These are phyloP conservation scores for Annulohypoxylon stygium DNA, from an alignment of 495 filamentous ascomycete genomes.

Conservation along the genomic window DNA sequence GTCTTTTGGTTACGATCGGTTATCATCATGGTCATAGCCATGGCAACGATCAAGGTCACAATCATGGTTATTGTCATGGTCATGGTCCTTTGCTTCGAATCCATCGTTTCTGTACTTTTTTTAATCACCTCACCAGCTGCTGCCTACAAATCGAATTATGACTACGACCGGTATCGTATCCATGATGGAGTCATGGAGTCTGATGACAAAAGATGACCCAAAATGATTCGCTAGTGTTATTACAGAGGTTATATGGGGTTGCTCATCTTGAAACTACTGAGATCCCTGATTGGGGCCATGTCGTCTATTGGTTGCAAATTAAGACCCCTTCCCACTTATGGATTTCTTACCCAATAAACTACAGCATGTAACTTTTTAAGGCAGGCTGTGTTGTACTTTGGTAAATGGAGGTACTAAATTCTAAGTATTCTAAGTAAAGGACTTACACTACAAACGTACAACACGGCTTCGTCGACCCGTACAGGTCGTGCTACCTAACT, in stretches of 20 bases:
- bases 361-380: slow-evolving; percentile 28
- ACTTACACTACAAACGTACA: slow-evolving; percentile 23
- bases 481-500: background rate
- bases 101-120: slow-evolving; percentile 5
- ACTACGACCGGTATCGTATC: background rate
- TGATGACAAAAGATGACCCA: slow-evolving; percentile 11
- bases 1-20: slow-evolving; percentile 2
- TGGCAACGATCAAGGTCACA: background rate
- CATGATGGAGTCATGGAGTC: background rate
- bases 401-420: background rate
- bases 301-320: slow-evolving; percentile 26
- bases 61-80: slow-evolving; percentile 3
- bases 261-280: slow-evolving; percentile 39
- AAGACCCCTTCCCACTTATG: slow-evolving; percentile 21
- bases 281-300: slow-evolving; percentile 19
- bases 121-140: background rate
- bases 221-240: slow-evolving; percentile 13
- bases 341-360: slow-evolving; percentile 22
- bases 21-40: background rate
- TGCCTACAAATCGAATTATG: background rate
- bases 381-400: slow-evolving; percentile 27
- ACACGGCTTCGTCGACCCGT: slow-evolving; percentile 18
- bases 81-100: slow-evolving; percentile 1
- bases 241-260: slow-evolving; percentile 18
- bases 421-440: background rate